Conservation (phyloP, 139 green algal species). For the Raphidocelis subcapitata region DNA sequence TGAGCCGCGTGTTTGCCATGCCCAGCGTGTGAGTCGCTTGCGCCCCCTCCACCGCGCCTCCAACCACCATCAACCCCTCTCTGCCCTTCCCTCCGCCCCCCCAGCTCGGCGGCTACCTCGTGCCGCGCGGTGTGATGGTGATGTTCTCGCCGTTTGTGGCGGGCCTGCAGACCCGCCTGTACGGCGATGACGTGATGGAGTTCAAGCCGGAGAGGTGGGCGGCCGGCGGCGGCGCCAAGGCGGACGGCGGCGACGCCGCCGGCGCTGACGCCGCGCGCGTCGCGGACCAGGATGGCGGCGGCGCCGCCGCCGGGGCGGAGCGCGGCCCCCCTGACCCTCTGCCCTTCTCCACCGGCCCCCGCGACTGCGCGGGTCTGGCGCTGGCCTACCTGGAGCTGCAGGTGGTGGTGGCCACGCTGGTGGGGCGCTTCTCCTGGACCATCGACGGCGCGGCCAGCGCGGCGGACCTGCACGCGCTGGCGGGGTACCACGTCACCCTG, state of each 20-base stretch:
- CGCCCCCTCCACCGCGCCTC: too few species aligned
- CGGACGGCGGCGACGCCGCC: too few species aligned
- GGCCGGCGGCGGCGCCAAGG: neutral
- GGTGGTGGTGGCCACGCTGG: slow-evolving; percentile 24
- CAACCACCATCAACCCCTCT: too few species aligned
- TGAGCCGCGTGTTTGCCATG: too few species aligned
- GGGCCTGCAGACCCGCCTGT: neutral
- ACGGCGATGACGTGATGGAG: slow-evolving; percentile 11
- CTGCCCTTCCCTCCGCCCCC: too few species aligned
- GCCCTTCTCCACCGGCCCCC: slow-evolving; percentile 21
- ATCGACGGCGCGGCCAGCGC: neutral
- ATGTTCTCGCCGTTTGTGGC: neutral
- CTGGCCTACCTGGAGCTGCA: slow-evolving; percentile 33
- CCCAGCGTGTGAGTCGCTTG: too few species aligned
- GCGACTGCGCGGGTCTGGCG: slow-evolving; percentile 35
- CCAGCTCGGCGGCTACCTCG: neutral
- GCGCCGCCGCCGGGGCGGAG: neutral
- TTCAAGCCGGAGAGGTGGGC: slow-evolving; percentile 31
- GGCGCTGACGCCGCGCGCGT: too few species aligned
- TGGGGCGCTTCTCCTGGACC: slow-evolving; percentile 1
- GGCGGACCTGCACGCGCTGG: slow-evolving; percentile 1
- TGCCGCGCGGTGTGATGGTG: slow-evolving; percentile 1
- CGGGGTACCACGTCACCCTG: slow-evolving; percentile 9
- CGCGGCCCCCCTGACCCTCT: slow-evolving; percentile 3
- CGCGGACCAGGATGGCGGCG: neutral